phyloP scores from a whole-genome alignment of 2,329 filamentous ascomycete genomes.

The Calycina marina region DNA sequence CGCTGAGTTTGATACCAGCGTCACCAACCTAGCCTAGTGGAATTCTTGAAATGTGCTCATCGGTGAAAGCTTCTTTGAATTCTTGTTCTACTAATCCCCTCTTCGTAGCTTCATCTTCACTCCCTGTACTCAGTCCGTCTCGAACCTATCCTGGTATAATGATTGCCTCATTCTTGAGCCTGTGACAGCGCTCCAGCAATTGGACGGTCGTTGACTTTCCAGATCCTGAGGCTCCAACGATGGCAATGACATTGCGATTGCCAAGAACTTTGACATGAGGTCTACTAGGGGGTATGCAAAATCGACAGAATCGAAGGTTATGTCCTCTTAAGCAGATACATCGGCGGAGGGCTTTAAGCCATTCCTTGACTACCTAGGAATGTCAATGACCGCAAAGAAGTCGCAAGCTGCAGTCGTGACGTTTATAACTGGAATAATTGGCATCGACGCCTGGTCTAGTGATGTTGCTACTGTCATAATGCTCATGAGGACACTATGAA shows the following conservation, averaged over 20 bases:
- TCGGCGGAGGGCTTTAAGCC: conserved; percentile 30
- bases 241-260: conserved; percentile 25
- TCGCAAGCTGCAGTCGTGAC: conserved; percentile 24
- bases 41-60: conserved; percentile 53
- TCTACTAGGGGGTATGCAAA: conserved; percentile 23
- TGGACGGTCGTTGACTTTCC: conserved; percentile 51
- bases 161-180: conserved; percentile 28
- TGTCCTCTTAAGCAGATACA: conserved; percentile 28
- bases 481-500: too few relatives aligned
- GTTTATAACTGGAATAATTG: conserved; percentile 32
- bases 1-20: conserved; percentile 61
- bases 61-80: conserved; percentile 52
- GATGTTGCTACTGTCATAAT: conserved; percentile 11
- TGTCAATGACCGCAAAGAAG: conserved; percentile 23
- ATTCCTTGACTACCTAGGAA: conserved; percentile 22
- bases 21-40: conserved; percentile 59
- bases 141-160: conserved; percentile 28
- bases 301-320: conserved; percentile 20
- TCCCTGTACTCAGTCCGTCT: conserved; percentile 37
- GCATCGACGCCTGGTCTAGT: conserved; percentile 39
- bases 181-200: conserved; percentile 59
- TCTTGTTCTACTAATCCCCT: conserved; percentile 45
- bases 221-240: conserved; percentile 29
- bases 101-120: conserved; percentile 38
- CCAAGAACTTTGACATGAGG: conserved; percentile 22